A percentile compares a stretch with the other conserved stretches of the same genome.
These are phyloP conservation scores for Carex pumila DNA, from an alignment of 176 grass and related monocot species.

Conservation along the genomic window DNA sequence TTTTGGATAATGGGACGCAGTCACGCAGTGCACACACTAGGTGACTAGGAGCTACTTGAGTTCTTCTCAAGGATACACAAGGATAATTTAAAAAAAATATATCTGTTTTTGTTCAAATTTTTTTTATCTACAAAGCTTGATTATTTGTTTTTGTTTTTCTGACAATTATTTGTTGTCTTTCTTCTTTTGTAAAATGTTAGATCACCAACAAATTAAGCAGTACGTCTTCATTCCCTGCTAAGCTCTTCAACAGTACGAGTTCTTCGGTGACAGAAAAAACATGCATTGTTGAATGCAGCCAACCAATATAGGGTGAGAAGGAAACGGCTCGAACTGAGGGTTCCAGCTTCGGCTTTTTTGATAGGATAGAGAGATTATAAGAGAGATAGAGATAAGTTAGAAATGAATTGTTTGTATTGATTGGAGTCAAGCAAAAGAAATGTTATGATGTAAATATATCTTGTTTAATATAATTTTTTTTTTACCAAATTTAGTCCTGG, in stretches of 20 bases:
- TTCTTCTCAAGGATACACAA: not conserved
- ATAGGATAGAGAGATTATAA: too few relatives aligned
- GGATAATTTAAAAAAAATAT: not conserved
- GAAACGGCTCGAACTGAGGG: not conserved
- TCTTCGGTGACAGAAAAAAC: not conserved
- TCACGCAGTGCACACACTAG: not conserved
- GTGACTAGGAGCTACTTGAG: not conserved
- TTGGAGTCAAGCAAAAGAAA: too few relatives aligned
- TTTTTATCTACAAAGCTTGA: not conserved
- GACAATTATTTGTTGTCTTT: slow-evolving; percentile 8
- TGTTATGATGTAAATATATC: too few relatives aligned
- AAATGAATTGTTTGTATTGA: too few relatives aligned
- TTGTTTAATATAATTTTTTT: too few relatives aligned
- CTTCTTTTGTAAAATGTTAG: slow-evolving; percentile 33
- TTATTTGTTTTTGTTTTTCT: not conserved
- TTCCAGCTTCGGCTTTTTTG: not conserved
- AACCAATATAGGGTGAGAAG: not conserved
- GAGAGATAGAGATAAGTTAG: too few relatives aligned
- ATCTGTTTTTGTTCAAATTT: slow-evolving; percentile 21
- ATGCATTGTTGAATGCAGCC: not conserved
- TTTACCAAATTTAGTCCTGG: too few relatives aligned
- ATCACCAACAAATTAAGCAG: slow-evolving; percentile 7
- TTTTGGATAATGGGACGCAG: not conserved
- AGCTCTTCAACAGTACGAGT: not conserved
- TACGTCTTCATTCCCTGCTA: not conserved